A percentile compares a stretch with the other conserved stretches of the same genome.
Evolutionary conservation across 176 grass and related monocot species (phyloP).

Genomic region (Hordeum marinum): DNA sequence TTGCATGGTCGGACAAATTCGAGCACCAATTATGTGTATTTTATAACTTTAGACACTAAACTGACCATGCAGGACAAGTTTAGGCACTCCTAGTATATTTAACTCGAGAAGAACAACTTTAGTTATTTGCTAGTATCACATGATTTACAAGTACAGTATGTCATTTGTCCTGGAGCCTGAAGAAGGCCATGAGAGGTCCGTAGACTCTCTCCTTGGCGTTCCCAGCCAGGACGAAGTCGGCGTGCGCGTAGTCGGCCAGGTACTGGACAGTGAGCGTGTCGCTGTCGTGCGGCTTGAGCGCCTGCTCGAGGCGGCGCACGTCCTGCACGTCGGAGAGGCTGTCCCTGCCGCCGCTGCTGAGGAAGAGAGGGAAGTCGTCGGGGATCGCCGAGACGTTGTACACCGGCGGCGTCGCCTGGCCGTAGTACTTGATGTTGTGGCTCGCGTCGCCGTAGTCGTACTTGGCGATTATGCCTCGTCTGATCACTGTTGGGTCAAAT

Average conservation of each 20-base stretch:
- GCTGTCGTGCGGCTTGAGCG: conserved; percentile 28
- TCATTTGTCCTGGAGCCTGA: conserved; percentile 49
- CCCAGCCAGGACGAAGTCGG: conserved; percentile 46
- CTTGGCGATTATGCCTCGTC: conserved; percentile 42
- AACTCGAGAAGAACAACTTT: not conserved
- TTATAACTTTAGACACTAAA: no score
- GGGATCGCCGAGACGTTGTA: conserved; percentile 56
- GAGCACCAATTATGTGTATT: no score
- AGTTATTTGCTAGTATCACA: not conserved
- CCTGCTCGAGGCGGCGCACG: conserved; percentile 30
- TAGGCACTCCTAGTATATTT: no score
- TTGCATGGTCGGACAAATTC: no score
- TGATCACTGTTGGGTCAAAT: conserved; percentile 26
- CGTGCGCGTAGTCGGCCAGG: conserved; percentile 50
- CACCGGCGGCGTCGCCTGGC: conserved; percentile 29
- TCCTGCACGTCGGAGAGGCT: conserved; percentile 46
- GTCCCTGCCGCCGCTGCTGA: conserved; percentile 52
- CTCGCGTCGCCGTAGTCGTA: conserved; percentile 45
- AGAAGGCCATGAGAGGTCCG: conserved; percentile 38
- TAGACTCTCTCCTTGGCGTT: conserved; percentile 45
- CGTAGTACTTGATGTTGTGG: conserved; percentile 46
- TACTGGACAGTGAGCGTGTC: conserved; percentile 44
- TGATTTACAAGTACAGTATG: not conserved
- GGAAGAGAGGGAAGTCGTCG: conserved; percentile 46
- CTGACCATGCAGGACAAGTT: no score